Base-by-base conservation (phyloP, 106 monocot genomes). In the Dactylorhiza incarnata region DNA sequence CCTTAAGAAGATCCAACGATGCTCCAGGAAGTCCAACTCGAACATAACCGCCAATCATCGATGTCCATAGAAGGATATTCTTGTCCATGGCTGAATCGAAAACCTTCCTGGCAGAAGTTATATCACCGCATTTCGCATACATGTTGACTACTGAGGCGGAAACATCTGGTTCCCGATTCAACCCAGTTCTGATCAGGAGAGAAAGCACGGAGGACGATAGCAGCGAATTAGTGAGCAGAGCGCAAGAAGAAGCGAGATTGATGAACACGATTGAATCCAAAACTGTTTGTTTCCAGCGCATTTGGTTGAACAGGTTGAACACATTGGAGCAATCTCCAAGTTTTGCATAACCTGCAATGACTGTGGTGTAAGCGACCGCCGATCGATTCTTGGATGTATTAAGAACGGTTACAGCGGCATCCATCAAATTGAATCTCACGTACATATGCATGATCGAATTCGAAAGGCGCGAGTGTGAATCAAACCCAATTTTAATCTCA, bases 11-110 rank as follows among this genome's bases (percentile, higher is more conserved):
- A 52, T 54, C 73, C 44, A 90, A 44, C 15, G 86, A 86, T 75
- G 74, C 44, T 43, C 56, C 55, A n/a, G 74, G 16, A 15, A 55
- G 9, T 17, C 78, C 83, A 50, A 12, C 47, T 44, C 54, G 76
- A 74, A 84, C 79, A 67, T 80, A 84, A 3, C 79, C 89, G 19
- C 70, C 63, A 19, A 89, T 86, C 77, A 89, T 86, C 2, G 86
- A 78, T 50, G 83, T 89, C 89, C 89, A 89, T 19, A 78, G 29
- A 14, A 80, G 61, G n/a, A 85, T 62, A 83, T 85, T 61, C 56
- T 83, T 85, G 43, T 78, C 54, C 14, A 15, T 52, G 20, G 75
- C 16, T 1, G 71, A 67, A 81, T 75, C 78, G 70, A 89, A 89
- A 59, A 89, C 61, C 20, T 68, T 78, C 65, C 61, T 56, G 15